A percentile compares a stretch with the other conserved stretches of the same genome.
Evolutionary conservation across 1,284 basidiomycete species (phyloP).

Genomic region (Phaffia rhodozyma): DNA sequence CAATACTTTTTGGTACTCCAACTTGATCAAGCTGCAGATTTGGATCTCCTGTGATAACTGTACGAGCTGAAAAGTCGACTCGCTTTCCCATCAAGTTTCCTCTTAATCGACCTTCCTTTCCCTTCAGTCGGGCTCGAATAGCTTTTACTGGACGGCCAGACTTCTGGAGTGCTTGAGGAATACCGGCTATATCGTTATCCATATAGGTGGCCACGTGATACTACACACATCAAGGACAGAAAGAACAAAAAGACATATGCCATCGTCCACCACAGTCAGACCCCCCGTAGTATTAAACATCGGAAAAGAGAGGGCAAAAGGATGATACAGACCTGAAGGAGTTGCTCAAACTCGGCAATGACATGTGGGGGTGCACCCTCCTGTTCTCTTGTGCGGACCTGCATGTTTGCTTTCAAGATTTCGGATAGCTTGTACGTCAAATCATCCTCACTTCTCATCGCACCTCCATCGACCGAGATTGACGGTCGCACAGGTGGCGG

Average conservation of each 20-base stretch:
- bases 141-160: conserved; percentile 97
- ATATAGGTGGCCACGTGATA: conserved; percentile 99
- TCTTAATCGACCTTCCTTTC: conserved; percentile 94
- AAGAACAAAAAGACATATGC: not conserved
- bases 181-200: conserved; percentile 99
- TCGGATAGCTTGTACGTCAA: conserved; percentile 97
- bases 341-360: conserved; percentile 89
- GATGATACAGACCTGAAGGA: conserved; percentile 57
- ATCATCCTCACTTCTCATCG: conserved; percentile 94
- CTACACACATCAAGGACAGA: conserved; percentile 34
- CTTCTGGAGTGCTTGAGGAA: conserved; percentile 94
- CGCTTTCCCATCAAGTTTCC: conserved; percentile 99
- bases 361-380: conserved; percentile 96
- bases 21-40: conserved; percentile 95
- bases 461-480: conserved; percentile 90
- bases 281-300: too few relatives aligned
- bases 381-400: conserved; percentile 83
- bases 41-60: conserved; percentile 98
- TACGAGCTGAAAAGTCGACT: conserved; percentile 97
- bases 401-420: conserved; percentile 90
- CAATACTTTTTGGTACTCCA: conserved; percentile 92
- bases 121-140: conserved; percentile 94
- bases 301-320: not conserved
- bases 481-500: conserved; percentile 96
- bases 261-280: too few relatives aligned